Percentiles rank a stretch among this genome's conserved stretches.
These are phyloP conservation scores for Lagerstroemia speciosa DNA, from an alignment of 345 rosid genomes.

Conservation along the genomic window DNA sequence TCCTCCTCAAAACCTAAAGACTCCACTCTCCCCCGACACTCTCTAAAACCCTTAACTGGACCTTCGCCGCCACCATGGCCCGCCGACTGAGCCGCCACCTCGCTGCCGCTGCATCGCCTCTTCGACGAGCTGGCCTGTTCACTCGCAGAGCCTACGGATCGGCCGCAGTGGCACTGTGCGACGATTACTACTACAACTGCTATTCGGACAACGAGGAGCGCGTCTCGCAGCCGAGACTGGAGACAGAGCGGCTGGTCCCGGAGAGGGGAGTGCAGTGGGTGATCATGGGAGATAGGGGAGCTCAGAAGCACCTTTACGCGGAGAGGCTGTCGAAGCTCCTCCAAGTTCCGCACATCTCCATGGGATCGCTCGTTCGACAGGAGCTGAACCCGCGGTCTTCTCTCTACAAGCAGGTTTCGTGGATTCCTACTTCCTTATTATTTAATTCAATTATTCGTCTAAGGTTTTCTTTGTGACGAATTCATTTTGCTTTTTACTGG, in stretches of 20 bases:
- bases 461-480: not conserved
- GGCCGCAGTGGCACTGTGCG: conserved; percentile 36
- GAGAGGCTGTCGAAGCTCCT: conserved; percentile 76
- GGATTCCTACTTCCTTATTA: not conserved
- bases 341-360: conserved; percentile 84
- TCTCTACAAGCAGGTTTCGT: conserved; percentile 56
- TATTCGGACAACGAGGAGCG: conserved; percentile 38
- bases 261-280: conserved; percentile 94
- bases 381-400: conserved; percentile 71
- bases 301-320: conserved; percentile 65
- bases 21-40: not conserved
- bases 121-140: conserved; percentile 10
- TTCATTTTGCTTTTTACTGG: not conserved
- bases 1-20: not conserved
- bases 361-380: conserved; percentile 76
- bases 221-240: conserved; percentile 15
- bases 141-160: conserved; percentile 44
- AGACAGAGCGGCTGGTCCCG: conserved; percentile 30
- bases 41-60: conserved; percentile 6
- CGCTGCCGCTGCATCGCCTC: conserved; percentile 16
- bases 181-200: conserved; percentile 31
- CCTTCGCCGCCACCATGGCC: conserved; percentile 40
- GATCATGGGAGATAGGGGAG: conserved; percentile 71
- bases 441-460: not conserved
- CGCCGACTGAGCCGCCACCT: conserved; percentile 37